A percentile compares a stretch with the other conserved stretches of the same genome.
phyloP scores from a whole-genome alignment of 192 early-diverging fungal genomes.

The Dispira simplex region DNA sequence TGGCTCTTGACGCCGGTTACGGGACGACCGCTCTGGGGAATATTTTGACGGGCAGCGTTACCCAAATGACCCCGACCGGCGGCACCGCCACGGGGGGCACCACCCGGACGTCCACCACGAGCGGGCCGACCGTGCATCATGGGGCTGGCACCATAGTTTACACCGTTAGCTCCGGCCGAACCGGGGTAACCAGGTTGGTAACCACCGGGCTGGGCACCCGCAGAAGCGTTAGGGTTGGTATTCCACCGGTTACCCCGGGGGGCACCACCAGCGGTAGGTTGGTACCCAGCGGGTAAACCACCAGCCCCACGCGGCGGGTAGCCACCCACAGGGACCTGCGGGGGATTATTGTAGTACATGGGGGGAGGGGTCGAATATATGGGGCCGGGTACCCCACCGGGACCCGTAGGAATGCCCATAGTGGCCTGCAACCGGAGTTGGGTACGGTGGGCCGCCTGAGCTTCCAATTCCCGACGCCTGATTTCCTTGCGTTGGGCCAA shows the following conservation, averaged over 20 bases:
- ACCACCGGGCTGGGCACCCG: neutral
- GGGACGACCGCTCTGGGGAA: conserved; percentile 22
- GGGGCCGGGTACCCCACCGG: conserved; percentile 14
- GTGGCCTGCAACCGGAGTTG: conserved; percentile 67
- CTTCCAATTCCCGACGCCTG: conserved; percentile 89
- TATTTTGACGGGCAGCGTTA: conserved; percentile 15
- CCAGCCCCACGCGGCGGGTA: conserved; percentile 23
- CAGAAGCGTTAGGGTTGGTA: neutral
- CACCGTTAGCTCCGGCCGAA: neutral
- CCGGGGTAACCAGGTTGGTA: neutral
- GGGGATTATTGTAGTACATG: conserved; percentile 13
- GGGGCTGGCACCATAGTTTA: neutral
- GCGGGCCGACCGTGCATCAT: conserved; percentile 1
- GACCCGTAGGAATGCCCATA: conserved; percentile 15
- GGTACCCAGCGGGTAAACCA: conserved; percentile 20
- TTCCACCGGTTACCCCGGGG: conserved; percentile 11
- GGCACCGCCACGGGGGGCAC: conserved; percentile 17
- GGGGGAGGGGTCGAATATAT: conserved; percentile 19
- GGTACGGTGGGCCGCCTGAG: conserved; percentile 83
- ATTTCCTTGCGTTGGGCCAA: conserved; percentile 96
- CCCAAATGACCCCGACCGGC: conserved; percentile 18
- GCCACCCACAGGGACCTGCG: conserved; percentile 11
- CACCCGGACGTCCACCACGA: conserved; percentile 20
- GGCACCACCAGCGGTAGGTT: conserved; percentile 9
- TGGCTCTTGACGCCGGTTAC: conserved; percentile 21